Conservation (phyloP, 2,329 filamentous ascomycete genomes). For the Colletotrichum sp. region DNA sequence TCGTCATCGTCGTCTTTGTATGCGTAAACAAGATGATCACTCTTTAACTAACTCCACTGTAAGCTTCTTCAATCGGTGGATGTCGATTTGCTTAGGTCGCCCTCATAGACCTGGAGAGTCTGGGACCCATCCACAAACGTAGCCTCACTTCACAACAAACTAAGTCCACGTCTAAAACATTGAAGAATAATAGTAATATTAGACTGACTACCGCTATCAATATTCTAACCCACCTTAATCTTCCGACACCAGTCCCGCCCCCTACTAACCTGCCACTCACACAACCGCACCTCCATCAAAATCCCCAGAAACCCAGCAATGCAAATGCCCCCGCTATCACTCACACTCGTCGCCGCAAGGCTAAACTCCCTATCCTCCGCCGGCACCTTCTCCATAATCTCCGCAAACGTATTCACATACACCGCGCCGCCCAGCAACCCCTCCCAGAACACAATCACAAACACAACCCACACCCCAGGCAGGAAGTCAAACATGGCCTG, state of each 20-base stretch:
- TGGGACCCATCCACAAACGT: too few species aligned
- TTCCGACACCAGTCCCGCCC: slow-evolving; percentile 77
- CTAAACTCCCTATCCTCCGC: slow-evolving; percentile 87
- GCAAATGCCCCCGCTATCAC: slow-evolving; percentile 90
- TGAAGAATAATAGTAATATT: neutral
- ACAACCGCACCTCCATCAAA: slow-evolving; percentile 80
- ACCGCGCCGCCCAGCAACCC: slow-evolving; percentile 88
- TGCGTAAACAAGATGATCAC: too few species aligned
- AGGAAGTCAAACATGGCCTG: slow-evolving; percentile 85
- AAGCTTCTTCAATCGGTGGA: too few species aligned
- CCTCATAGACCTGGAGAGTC: too few species aligned
- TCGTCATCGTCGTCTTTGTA: too few species aligned
- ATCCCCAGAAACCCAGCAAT: slow-evolving; percentile 86
- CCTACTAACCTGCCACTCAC: slow-evolving; percentile 81
- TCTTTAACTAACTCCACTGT: too few species aligned
- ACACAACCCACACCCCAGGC: slow-evolving; percentile 85
- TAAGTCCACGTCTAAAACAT: neutral
- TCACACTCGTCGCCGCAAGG: slow-evolving; percentile 86
- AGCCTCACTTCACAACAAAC: neutral
- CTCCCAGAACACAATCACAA: slow-evolving; percentile 90
- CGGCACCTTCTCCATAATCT: slow-evolving; percentile 85
- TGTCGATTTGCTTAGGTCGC: too few species aligned
- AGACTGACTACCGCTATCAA: neutral
- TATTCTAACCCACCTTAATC: slow-evolving; percentile 45
- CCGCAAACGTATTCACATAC: slow-evolving; percentile 95